Evolutionary conservation across 192 early-diverging fungal species (phyloP), one percentile per base, ranked within the genome.

Genomic region (Pilobolus umbonatus): DNA sequence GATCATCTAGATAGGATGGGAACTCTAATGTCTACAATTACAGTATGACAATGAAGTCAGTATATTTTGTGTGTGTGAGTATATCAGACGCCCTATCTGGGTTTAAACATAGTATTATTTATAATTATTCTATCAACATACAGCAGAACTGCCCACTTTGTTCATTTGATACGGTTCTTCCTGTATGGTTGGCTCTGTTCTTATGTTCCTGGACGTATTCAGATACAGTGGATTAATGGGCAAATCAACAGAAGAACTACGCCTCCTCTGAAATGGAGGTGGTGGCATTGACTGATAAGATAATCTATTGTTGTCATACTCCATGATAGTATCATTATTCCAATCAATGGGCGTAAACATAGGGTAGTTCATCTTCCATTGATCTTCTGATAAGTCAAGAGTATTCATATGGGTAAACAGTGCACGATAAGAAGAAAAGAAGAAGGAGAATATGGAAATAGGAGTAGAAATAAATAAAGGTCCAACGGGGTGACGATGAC

Each of bases 211-310:
- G 34, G 31, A 17, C 2, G 45, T 31, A 26, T 47, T 25, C 11
- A 19, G 22, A 24, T 59, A 35, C 1, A 26, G 22, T 10, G 43
- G 57, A 24, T 46, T 35, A 28, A 35, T 17, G 21, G 45, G 43
- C 29, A 45, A 44, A 32, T 45, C 57, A 26, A 59, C 43, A 26
- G 57, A 59, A 59, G 57, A 59, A 22, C 57, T 59, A 17, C 57
- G 43, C 48, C 57, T 59, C 3, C 57, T 28, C 28, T 34, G 45
- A n/a, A 59, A 59, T 4, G 31, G 52, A 6, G 31, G 52, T 25
- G 14, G 39, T 12, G n/a, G n/a, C n/a, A n/a, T n/a, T n/a, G n/a
- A n/a, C n/a, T 52, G 31, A 35, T 36, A 54, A 7, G 32, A 19
- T 54, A 21, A 12, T 38, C 38, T 51, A 35, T 5, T 12, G 22